A percentile compares a stretch with the other conserved stretches of the same genome.
Evolutionary conservation across 2,329 filamentous ascomycete species (phyloP).

Genomic region (Aureobasidium leucospermi): DNA sequence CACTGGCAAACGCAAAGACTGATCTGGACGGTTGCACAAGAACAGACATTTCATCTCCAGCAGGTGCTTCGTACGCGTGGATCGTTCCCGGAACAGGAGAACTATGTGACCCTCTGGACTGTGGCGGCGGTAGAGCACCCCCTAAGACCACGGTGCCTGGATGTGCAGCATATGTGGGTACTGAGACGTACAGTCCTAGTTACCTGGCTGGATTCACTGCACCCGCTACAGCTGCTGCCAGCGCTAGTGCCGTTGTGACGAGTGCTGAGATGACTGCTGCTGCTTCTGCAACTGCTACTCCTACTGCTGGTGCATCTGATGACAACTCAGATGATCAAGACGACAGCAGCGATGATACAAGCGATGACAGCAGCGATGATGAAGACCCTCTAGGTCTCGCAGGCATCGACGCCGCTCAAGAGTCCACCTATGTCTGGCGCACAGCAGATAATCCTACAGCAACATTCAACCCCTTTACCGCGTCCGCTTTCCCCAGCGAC

Average conservation of each 20-base stretch:
- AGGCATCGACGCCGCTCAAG: not conserved
- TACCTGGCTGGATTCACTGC: slow-evolving; percentile 36
- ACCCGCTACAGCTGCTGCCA: not conserved
- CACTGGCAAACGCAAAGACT: slow-evolving; percentile 27
- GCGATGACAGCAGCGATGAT: not conserved
- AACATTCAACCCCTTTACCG: not conserved
- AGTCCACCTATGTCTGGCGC: not conserved
- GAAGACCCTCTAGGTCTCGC: not conserved
- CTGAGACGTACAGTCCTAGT: slow-evolving; percentile 46
- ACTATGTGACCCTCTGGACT: slow-evolving; percentile 58
- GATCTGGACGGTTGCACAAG: slow-evolving; percentile 40
- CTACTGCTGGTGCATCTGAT: not conserved
- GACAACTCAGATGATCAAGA: not conserved
- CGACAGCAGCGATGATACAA: not conserved
- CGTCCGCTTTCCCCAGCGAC: not conserved
- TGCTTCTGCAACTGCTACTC: not conserved
- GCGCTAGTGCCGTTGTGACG: too few relatives aligned
- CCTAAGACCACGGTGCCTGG: slow-evolving; percentile 52
- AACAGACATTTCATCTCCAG: slow-evolving; percentile 27
- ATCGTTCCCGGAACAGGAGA: slow-evolving; percentile 58
- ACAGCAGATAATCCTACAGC: not conserved
- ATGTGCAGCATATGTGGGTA: slow-evolving; percentile 50
- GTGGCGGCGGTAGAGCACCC: slow-evolving; percentile 55
- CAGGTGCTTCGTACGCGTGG: slow-evolving; percentile 46
- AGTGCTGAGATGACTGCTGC: not conserved